phyloP scores from a whole-genome alignment of 2,329 filamentous ascomycete species.

The Talaromyces marneffei region DNA sequence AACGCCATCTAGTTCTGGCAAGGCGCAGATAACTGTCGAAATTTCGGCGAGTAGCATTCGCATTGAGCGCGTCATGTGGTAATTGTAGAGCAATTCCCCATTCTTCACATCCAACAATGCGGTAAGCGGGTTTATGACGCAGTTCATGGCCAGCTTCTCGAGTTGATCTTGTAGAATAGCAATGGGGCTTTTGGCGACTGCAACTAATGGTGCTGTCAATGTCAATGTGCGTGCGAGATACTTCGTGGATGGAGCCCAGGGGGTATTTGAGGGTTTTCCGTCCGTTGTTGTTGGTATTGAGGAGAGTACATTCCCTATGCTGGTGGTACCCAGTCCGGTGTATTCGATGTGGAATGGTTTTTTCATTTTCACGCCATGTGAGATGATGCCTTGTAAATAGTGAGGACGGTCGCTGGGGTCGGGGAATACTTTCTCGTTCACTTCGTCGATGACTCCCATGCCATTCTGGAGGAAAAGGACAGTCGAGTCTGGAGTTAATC shows the following conservation, averaged over 20 bases:
- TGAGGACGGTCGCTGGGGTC: constrained; percentile 61
- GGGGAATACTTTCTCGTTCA: constrained; percentile 66
- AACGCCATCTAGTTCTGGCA: constrained; percentile 67
- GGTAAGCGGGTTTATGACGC: constrained; percentile 74
- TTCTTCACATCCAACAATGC: constrained; percentile 73
- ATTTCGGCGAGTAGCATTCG: constrained; percentile 70
- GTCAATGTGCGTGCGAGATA: constrained; percentile 62
- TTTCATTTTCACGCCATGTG: constrained; percentile 50
- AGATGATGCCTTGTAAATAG: constrained; percentile 67
- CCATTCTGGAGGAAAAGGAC: constrained; percentile 75
- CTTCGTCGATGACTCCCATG: constrained; percentile 72
- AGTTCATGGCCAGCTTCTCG: constrained; percentile 68
- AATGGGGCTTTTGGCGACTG: constrained; percentile 52
- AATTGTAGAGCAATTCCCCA: constrained; percentile 63
- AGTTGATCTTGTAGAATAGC: constrained; percentile 69
- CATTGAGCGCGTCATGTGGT: constrained; percentile 59
- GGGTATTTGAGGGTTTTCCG: constrained; percentile 18
- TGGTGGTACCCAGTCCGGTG: constrained; percentile 54
- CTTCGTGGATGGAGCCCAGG: constrained; percentile 40
- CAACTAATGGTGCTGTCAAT: constrained; percentile 57
- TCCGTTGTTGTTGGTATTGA: not conserved
- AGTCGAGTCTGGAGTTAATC: constrained; percentile 63
- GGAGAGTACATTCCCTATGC: constrained; percentile 47
- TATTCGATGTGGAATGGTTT: constrained; percentile 51
- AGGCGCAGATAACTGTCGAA: constrained; percentile 59